A percentile compares a stretch with the other conserved stretches of the same genome.
Evolutionary conservation across 2,329 filamentous ascomycete genomes (phyloP).

Genomic region (Bipolaris victoriae): DNA sequence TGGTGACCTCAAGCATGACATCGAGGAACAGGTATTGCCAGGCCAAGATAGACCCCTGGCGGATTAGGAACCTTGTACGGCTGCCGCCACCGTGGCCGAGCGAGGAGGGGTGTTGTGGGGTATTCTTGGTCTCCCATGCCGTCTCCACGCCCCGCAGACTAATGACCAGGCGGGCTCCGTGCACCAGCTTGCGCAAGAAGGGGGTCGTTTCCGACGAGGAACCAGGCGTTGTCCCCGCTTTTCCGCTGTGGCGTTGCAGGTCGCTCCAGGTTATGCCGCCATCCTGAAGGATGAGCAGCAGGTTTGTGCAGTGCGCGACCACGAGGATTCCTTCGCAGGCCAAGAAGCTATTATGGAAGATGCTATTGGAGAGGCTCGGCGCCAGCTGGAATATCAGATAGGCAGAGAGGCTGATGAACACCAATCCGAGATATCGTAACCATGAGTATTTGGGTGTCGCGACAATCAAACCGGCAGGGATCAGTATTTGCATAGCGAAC

Average conservation of each 20-base stretch:
- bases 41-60: constrained; percentile 4
- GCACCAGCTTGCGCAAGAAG: constrained; percentile 2
- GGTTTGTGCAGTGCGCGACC: constrained; percentile 1
- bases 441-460: not conserved
- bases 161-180: constrained; percentile 3
- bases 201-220: not conserved
- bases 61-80: constrained; percentile 1
- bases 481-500: no score
- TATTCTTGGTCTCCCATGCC: not conserved
- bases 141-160: constrained; percentile 1
- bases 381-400: constrained; percentile 4
- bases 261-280: constrained; percentile 4
- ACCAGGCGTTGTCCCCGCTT: not conserved
- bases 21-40: constrained; percentile 4
- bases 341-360: constrained; percentile 1
- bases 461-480: not conserved
- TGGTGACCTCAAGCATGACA: constrained; percentile 3
- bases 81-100: constrained; percentile 2
- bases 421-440: not conserved
- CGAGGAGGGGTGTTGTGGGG: not conserved
- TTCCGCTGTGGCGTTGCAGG: not conserved
- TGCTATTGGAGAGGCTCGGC: constrained; percentile 2
- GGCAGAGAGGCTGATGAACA: not conserved
- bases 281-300: constrained; percentile 3
- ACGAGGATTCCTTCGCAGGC: constrained; percentile 4